Base-by-base conservation (phyloP, 371 early-diverging fungal genomes). In the Syncephalastrum monosporum region DNA sequence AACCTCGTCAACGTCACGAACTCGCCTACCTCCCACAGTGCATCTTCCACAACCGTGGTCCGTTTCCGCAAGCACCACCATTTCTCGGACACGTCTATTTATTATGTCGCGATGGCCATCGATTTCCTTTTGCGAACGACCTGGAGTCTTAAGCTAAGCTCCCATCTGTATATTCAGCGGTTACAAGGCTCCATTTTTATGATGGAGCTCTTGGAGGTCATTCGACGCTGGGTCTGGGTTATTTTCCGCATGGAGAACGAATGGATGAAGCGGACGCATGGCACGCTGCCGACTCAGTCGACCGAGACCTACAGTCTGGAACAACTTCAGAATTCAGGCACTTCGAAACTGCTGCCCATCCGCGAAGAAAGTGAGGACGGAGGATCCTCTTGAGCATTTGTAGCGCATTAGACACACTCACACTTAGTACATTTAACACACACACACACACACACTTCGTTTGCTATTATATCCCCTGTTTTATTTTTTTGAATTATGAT, bases 161-260 rank as follows among this genome's bases (percentile, higher is more conserved):
- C 89, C 12, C 85, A 92, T 57, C 72, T 93, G 21, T 83, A 82
- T 54, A 74, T 82, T 49, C 81, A 86, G 51, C 63, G 79, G 47
- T 69, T 92, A 53, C 82, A 86, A 27, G 85, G 80, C 19, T 81
- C 87, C 33, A 90, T 89, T 16, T 84, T 94, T 57, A 71, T 86
- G 57, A 78, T 96, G 66, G 87, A 89, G 55, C 66, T 84, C 5
- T 59, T 92, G 10, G 97, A 97, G 69, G 79, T 97, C 3, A 55
- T 87, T 19, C 60, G 97, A 50, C 75, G 97, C 44, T 94, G 94
- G 89, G 74, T 95, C 48, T 97, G 97, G 97, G 88, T 92, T 0
- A 88, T 93, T 49, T 89, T 95, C 65, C 71, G 96, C 16, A 68
- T 94, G 48, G 97, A 97, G 71, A 75, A 81, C 42, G 92, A 90